Evolutionary conservation across 2,329 filamentous ascomycete species (phyloP).

Genomic region (Xylaria sp.): DNA sequence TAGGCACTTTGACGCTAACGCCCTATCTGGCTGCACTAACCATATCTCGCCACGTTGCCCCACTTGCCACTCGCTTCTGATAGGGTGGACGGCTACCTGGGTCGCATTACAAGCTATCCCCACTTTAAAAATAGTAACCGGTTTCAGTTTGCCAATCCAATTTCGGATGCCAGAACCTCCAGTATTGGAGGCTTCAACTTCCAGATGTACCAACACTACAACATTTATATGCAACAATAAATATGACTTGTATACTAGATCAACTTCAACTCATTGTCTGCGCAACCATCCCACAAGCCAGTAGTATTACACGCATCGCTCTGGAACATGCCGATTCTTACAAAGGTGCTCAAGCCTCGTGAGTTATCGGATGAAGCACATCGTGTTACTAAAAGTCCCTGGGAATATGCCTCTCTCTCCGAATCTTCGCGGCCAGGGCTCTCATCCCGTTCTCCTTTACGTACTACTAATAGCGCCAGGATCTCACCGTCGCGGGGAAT

Average conservation of each 20-base stretch:
- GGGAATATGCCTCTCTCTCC: neutral
- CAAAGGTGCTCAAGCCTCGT: neutral
- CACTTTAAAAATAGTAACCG: too few relatives aligned
- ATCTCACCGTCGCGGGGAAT: neutral
- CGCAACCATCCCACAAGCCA: neutral
- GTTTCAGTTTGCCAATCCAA: too few relatives aligned
- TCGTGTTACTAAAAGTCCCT: neutral
- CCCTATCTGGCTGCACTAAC: neutral
- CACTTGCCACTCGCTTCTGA: conserved; percentile 7
- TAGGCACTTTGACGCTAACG: neutral
- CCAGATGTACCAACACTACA: too few relatives aligned
- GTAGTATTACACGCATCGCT: neutral
- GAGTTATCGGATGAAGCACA: neutral
- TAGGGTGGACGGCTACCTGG: neutral
- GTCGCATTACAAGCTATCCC: too few relatives aligned
- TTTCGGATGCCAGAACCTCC: too few relatives aligned
- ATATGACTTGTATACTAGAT: neutral
- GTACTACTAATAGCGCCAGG: conserved; percentile 1
- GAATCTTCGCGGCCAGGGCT: neutral
- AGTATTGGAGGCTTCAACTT: too few relatives aligned
- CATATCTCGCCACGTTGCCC: neutral
- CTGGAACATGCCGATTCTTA: neutral
- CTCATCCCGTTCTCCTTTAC: neutral
- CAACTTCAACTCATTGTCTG: neutral
- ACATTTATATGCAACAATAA: too few relatives aligned